Conservation (phyloP, 345 rosid species). For the Acer saccharum region DNA sequence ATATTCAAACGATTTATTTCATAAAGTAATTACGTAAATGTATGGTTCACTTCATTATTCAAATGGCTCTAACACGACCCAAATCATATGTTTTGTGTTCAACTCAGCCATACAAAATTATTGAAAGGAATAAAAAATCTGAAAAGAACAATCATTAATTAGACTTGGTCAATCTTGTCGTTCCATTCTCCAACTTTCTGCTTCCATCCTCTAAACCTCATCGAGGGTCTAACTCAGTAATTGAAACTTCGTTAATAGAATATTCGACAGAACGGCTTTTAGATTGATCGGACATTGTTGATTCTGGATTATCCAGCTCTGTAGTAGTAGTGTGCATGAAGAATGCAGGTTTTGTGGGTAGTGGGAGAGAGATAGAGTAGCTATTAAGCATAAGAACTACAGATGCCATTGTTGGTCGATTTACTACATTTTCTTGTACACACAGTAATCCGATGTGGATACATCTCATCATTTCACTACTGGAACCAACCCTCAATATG, state of each 20-base stretch:
- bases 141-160: too few species aligned
- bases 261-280: not conserved
- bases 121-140: too few species aligned
- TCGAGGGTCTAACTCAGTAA: slow-evolving; percentile 26
- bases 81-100: too few species aligned
- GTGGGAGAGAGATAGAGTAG: slow-evolving; percentile 37
- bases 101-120: too few species aligned
- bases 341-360: slow-evolving; percentile 49
- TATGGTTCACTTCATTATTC: too few species aligned
- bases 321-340: slow-evolving; percentile 19
- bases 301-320: slow-evolving; percentile 8
- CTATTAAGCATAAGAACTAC: slow-evolving; percentile 51
- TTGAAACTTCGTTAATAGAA: slow-evolving; percentile 17
- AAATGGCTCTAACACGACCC: too few species aligned
- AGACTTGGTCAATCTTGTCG: too few species aligned
- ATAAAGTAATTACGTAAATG: too few species aligned
- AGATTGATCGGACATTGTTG: not conserved
- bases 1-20: not conserved
- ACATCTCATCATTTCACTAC: slow-evolving; percentile 48
- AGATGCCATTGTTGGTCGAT: slow-evolving; percentile 51
- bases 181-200: not conserved
- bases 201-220: not conserved
- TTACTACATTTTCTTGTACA: slow-evolving; percentile 47
- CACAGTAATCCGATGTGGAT: slow-evolving; percentile 59
- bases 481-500: slow-evolving; percentile 26